Base-by-base conservation (phyloP, 2,329 filamentous ascomycete genomes). In the Microdochium nivale region DNA sequence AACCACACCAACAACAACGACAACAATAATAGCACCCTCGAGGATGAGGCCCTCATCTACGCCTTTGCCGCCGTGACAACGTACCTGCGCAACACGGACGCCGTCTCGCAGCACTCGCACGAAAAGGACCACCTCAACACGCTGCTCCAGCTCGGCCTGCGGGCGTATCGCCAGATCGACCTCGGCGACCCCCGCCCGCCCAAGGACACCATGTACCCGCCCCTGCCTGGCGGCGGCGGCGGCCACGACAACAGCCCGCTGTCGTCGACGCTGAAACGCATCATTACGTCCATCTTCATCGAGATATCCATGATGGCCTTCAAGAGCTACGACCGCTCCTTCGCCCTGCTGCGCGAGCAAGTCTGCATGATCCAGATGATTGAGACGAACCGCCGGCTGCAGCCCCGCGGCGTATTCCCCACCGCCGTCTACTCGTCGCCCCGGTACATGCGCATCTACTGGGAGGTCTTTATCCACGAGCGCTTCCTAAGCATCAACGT, bases 391-490 rank as follows among this genome's bases (percentile, higher is more conserved):
- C 57, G 40, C 40, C n/a, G 40, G 3, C 40, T 44, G 40, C 40
- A 67, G 2, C 71, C 75, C 50, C 62, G 68, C 24, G 52, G 57
- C 13, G 55, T 53, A 60, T 32, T 56, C 59, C 27, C 59, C 56
- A 50, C 44, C 46, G 51, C 44, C 49, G 14, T 24, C 10, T 19
- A 33, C 51, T 51, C 51, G 32, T 30, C 49, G 5, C 67, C 70
- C 24, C 64, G 67, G 48, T 60, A 73, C 48, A 75, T 78, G 54
- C 67, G 78, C 2, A 61, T 79, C 1, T 80, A 80, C 59, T 81
- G 78, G 77, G 71, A 78, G 55, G 71, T 71, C 13, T 80, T 75
- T 56, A 76, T 81, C 30, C 77, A 80, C 53, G 78, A 81, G 58
- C 72, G 79, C 16, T 81, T 80, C 58, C 58, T 77, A n/a, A 73